Evolutionary conservation across 2,329 filamentous ascomycete species (phyloP).

Genomic region (Trichothecium roseum): DNA sequence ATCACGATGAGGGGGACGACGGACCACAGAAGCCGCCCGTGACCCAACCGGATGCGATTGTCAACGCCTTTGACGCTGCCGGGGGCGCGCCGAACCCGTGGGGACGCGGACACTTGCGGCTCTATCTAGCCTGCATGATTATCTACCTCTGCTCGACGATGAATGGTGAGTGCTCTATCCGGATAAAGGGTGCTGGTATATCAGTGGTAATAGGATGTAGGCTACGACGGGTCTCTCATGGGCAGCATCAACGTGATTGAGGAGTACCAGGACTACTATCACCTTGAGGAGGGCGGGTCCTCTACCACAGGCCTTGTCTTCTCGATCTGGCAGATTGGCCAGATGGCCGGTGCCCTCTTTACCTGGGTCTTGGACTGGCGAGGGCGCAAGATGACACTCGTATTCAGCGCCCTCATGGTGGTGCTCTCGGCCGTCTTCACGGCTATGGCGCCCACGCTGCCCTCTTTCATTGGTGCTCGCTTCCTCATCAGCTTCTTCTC

Average conservation of each 20-base stretch:
- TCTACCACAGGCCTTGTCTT: conserved; percentile 1
- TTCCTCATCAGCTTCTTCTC: conserved; percentile 1
- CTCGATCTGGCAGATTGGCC: conserved; percentile 1
- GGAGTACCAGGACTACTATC: conserved; percentile 2
- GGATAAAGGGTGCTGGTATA: too few species aligned
- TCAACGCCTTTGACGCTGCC: too few species aligned
- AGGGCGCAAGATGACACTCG: conserved; percentile 2
- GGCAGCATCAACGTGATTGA: conserved; percentile 1
- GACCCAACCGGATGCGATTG: too few species aligned
- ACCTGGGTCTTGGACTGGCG: conserved; percentile 3
- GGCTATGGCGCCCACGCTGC: neutral
- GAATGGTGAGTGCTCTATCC: neutral
- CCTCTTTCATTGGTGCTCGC: neutral
- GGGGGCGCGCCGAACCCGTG: conserved; percentile 1
- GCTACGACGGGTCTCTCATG: conserved; percentile 1
- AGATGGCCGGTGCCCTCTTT: conserved; percentile 3
- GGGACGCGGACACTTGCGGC: neutral
- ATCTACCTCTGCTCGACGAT: conserved; percentile 2
- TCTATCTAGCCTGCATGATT: neutral
- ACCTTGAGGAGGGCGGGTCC: neutral
- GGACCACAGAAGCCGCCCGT: too few species aligned
- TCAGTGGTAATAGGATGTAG: too few species aligned
- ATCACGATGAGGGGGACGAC: too few species aligned
- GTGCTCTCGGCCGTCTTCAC: conserved; percentile 1
- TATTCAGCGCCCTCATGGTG: conserved; percentile 1